Conservation (phyloP, 345 rosid species). For the Noccaea caerulescens region DNA sequence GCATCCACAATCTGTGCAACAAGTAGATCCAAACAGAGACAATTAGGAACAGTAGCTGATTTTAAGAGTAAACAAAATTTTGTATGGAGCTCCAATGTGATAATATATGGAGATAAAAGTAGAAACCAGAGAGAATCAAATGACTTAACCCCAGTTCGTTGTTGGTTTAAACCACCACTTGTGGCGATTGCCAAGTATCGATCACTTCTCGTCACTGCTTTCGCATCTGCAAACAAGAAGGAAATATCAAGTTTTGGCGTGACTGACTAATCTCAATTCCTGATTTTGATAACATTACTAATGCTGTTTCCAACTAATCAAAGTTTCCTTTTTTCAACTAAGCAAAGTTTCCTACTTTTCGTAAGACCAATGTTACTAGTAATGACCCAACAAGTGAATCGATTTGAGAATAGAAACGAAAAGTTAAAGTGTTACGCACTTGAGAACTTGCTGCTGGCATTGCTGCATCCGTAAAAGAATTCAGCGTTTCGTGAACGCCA, state of each 20-base stretch:
- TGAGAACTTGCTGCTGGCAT: conserved; percentile 62
- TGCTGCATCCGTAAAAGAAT: conserved; percentile 70
- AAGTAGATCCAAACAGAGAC: conserved; percentile 11
- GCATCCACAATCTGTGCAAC: conserved; percentile 83
- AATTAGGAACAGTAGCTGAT: conserved; percentile 4
- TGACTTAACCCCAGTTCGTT: conserved; percentile 82
- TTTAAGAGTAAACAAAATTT: background rate
- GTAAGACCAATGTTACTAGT: background rate
- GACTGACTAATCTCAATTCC: conserved; percentile 1
- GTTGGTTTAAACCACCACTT: conserved; percentile 95
- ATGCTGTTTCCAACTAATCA: background rate
- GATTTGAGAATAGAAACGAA: background rate
- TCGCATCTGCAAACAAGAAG: conserved; percentile 56
- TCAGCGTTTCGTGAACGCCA: conserved; percentile 74
- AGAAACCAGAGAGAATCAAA: background rate
- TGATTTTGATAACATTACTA: background rate
- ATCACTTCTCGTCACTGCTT: conserved; percentile 53
- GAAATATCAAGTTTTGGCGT: background rate
- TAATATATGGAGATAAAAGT: background rate
- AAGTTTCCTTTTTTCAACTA: too few relatives aligned
- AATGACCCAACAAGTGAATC: background rate
- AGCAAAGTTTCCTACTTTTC: conserved; percentile 2
- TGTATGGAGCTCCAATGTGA: background rate
- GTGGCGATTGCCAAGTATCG: conserved; percentile 79
- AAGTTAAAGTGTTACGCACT: conserved; percentile 46